Conservation (phyloP, 2,329 filamentous ascomycete genomes). For the Purpureocillium lavendulum region DNA sequence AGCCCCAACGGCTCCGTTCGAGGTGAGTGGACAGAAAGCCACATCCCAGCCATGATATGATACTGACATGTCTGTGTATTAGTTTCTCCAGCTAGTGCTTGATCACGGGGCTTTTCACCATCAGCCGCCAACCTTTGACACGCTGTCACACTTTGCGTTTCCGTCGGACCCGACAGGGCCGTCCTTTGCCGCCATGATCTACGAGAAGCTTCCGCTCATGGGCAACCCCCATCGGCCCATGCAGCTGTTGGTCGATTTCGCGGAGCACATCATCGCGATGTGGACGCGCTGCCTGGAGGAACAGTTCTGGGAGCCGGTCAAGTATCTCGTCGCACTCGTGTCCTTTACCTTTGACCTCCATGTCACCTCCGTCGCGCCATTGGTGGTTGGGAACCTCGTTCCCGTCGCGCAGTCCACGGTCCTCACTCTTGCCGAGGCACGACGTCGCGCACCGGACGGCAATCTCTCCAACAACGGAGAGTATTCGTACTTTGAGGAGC, state of each 20-base stretch:
- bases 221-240: conserved; percentile 38
- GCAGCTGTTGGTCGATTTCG: conserved; percentile 56
- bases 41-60: too few relatives aligned
- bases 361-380: conserved; percentile 47
- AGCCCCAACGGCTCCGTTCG: conserved; percentile 26
- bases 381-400: conserved; percentile 49
- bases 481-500: conserved; percentile 29
- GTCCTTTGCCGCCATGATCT: conserved; percentile 58
- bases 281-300: conserved; percentile 64
- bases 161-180: conserved; percentile 49
- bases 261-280: conserved; percentile 52
- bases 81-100: conserved; percentile 56
- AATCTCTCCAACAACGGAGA: conserved; percentile 35
- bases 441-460: conserved; percentile 41
- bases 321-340: conserved; percentile 56
- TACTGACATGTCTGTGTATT: background rate
- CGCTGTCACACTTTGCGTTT: conserved; percentile 54
- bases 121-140: conserved; percentile 58
- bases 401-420: conserved; percentile 51
- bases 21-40: conserved; percentile 32
- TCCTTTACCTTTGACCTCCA: conserved; percentile 56
- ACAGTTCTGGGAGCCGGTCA: conserved; percentile 52
- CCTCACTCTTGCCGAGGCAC: conserved; percentile 47
- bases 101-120: conserved; percentile 49
- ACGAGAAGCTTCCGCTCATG: conserved; percentile 56